phyloP scores from a whole-genome alignment of 116 monocot genomes.

The Thalassia testudinum region DNA sequence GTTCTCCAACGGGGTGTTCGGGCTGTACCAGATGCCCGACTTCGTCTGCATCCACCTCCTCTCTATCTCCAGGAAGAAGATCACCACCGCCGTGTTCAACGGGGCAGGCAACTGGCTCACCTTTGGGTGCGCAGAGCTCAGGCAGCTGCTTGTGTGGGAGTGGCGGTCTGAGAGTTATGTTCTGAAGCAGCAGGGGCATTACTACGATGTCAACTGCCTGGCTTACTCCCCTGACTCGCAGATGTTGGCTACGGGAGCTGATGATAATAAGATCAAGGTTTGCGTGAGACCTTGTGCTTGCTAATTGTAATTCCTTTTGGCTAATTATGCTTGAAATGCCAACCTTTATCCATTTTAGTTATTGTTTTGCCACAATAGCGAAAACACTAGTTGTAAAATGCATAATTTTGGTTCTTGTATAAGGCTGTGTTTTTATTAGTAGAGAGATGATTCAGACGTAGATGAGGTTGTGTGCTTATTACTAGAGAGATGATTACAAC shows the following conservation, averaged over 20 bases:
- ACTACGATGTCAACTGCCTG: constrained; percentile 93
- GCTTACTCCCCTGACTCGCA: constrained; percentile 91
- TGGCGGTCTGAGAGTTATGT: constrained; percentile 97
- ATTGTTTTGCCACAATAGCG: too few relatives aligned
- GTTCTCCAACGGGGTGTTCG: constrained; percentile 88
- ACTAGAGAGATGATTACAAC: too few relatives aligned
- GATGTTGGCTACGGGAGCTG: constrained; percentile 91
- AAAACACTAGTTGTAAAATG: too few relatives aligned
- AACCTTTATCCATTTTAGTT: too few relatives aligned
- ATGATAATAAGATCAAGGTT: constrained; percentile 99
- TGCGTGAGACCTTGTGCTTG: too few relatives aligned
- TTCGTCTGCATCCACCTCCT: constrained; percentile 87
- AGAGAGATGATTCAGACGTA: too few relatives aligned
- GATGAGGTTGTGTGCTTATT: too few relatives aligned
- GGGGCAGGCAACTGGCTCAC: constrained; percentile 75
- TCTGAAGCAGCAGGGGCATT: constrained; percentile 97
- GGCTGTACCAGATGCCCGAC: constrained; percentile 97
- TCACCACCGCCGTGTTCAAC: constrained; percentile 83
- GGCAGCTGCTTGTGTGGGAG: constrained; percentile 98
- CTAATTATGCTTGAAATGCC: too few relatives aligned
- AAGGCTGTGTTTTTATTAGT: too few relatives aligned
- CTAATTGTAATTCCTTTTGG: too few relatives aligned
- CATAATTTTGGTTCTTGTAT: too few relatives aligned
- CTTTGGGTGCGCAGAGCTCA: constrained; percentile 94
- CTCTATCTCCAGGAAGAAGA: constrained; percentile 91